Conservation (phyloP, 2,329 filamentous ascomycete species). For the Zarea fungicola region DNA sequence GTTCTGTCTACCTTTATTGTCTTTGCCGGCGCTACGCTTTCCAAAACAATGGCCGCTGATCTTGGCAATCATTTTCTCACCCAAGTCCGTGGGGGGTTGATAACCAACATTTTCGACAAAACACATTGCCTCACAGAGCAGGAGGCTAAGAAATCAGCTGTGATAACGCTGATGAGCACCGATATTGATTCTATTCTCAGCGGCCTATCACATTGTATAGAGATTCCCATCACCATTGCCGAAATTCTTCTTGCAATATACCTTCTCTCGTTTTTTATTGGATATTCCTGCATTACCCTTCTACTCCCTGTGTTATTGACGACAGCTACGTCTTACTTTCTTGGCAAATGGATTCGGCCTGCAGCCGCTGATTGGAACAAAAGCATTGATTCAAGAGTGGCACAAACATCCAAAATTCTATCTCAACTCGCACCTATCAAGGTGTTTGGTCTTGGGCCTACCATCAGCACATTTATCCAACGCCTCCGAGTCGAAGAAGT, state of each 20-base stretch:
- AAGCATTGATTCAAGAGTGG: background rate
- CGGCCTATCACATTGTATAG: background rate
- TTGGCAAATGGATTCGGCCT: background rate
- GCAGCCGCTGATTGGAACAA: background rate
- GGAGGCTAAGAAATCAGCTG: constrained; percentile 22
- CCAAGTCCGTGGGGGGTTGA: constrained; percentile 26
- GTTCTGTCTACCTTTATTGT: background rate
- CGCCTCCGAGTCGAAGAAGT: background rate
- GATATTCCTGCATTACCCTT: background rate
- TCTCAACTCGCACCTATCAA: constrained; percentile 1
- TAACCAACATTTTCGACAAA: constrained; percentile 43
- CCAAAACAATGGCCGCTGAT: background rate
- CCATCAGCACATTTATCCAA: background rate
- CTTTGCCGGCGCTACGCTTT: background rate
- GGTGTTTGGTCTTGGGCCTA: background rate
- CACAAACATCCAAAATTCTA: background rate
- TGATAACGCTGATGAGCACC: constrained; percentile 2
- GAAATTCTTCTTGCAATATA: background rate
- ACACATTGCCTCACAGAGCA: constrained; percentile 27
- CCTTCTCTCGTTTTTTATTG: background rate
- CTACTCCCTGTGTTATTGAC: background rate
- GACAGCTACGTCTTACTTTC: background rate
- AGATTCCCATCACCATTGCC: background rate
- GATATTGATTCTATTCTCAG: background rate
- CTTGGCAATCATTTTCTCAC: constrained; percentile 22